Evolutionary conservation across 164 flowering plant species (phyloP).

Genomic region (Nelumbo lutea): DNA sequence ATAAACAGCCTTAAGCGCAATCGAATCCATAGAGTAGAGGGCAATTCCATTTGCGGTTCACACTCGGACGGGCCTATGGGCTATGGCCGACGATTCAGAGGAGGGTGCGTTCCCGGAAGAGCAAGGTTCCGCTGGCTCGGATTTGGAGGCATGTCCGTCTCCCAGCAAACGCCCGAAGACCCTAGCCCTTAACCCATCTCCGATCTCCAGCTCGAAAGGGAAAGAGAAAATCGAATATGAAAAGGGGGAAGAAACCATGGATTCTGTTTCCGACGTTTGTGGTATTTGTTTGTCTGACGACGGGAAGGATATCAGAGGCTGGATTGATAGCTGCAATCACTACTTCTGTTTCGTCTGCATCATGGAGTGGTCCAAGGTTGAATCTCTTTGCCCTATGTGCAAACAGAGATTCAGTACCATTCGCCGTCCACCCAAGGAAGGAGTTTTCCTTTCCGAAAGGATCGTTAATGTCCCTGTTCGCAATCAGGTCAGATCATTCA

Average conservation of each 20-base stretch:
- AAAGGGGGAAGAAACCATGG: slow-evolving; percentile 1
- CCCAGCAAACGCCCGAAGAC: slow-evolving; percentile 35
- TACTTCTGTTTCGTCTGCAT: slow-evolving; percentile 82
- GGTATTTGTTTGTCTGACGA: slow-evolving; percentile 60
- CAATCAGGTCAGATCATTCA: slow-evolving; percentile 50
- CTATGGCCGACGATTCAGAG: slow-evolving; percentile 17
- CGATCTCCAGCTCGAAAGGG: slow-evolving; percentile 15
- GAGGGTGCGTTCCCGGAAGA: neutral
- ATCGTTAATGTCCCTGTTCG: slow-evolving; percentile 56
- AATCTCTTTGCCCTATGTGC: slow-evolving; percentile 80
- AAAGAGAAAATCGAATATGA: slow-evolving; percentile 18
- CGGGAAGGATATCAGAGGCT: slow-evolving; percentile 46
- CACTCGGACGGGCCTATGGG: slow-evolving; percentile 1
- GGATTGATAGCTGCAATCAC: slow-evolving; percentile 70
- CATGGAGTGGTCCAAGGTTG: slow-evolving; percentile 85
- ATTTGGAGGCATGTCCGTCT: slow-evolving; percentile 3
- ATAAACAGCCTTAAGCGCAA: too few relatives aligned
- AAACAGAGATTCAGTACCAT: slow-evolving; percentile 57
- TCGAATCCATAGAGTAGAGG: too few relatives aligned
- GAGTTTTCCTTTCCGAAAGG: slow-evolving; percentile 40
- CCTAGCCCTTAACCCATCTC: slow-evolving; percentile 15
- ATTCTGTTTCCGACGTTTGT: slow-evolving; percentile 25
- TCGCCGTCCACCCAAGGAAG: slow-evolving; percentile 43
- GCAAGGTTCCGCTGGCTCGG: neutral
- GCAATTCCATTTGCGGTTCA: too few relatives aligned